Evolutionary conservation across 352 stramenopile genomes (phyloP).

Genomic region (Elongisporangium undulatum): DNA sequence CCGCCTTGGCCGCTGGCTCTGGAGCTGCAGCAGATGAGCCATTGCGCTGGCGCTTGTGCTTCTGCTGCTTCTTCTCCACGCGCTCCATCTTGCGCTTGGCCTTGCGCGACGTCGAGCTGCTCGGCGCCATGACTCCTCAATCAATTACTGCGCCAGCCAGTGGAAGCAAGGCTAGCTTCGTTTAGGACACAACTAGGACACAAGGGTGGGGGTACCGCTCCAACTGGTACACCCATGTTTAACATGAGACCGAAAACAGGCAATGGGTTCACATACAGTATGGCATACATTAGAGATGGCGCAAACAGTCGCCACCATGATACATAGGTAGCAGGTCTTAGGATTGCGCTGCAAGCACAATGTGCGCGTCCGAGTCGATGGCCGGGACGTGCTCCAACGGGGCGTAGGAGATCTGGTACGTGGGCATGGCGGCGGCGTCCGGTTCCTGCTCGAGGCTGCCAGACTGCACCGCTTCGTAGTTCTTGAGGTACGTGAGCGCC

Average conservation of each 20-base stretch:
- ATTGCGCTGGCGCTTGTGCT: slow-evolving; percentile 49
- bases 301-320: background rate
- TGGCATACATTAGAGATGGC: background rate
- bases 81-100: slow-evolving; percentile 75
- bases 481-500: slow-evolving; percentile 57
- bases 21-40: background rate
- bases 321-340: background rate
- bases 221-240: background rate
- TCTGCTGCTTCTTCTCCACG: slow-evolving; percentile 71
- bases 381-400: slow-evolving; percentile 39
- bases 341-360: slow-evolving; percentile 20
- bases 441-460: slow-evolving; percentile 8
- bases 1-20: slow-evolving; percentile 5
- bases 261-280: background rate
- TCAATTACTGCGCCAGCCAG: background rate
- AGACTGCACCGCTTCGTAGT: slow-evolving; percentile 48
- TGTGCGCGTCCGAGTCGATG: slow-evolving; percentile 56
- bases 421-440: slow-evolving; percentile 11
- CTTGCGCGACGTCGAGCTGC: slow-evolving; percentile 45
- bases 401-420: slow-evolving; percentile 71
- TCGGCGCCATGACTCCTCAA: slow-evolving; percentile 15
- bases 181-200: background rate
- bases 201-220: background rate
- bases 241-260: too few species aligned
- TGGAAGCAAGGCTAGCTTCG: slow-evolving; percentile 1